phyloP scores from a whole-genome alignment of 2,329 filamentous ascomycete species.

The Talaromyces sp. region DNA sequence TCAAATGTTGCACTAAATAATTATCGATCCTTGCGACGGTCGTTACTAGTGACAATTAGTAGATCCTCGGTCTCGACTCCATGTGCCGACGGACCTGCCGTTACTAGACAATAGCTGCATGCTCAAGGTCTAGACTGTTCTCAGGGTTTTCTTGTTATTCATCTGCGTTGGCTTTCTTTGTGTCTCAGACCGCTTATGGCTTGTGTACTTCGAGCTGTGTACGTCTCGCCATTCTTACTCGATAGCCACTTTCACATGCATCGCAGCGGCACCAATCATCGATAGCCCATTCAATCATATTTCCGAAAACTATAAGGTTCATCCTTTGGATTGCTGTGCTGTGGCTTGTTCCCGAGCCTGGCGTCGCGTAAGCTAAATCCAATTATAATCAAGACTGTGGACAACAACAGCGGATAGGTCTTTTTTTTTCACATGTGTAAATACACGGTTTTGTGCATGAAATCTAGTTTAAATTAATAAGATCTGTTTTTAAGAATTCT shows the following conservation, averaged over 20 bases:
- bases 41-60: not conserved
- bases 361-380: not conserved
- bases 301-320: not conserved
- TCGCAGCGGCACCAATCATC: not conserved
- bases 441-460: not conserved
- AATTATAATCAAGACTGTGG: not conserved
- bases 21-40: not conserved
- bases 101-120: not conserved
- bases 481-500: not conserved
- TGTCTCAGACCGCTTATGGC: not conserved
- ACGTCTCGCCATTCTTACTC: not conserved
- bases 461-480: not conserved
- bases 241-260: not conserved
- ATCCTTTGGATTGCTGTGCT: not conserved
- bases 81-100: not conserved
- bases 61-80: not conserved
- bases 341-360: not conserved
- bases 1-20: not conserved
- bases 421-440: not conserved
- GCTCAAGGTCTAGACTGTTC: not conserved
- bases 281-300: not conserved
- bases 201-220: not conserved
- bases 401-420: not conserved
- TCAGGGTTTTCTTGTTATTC: not conserved
- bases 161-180: not conserved